phyloP scores from a whole-genome alignment of 257 asterid species.

The Cynanchum wilfordii region DNA sequence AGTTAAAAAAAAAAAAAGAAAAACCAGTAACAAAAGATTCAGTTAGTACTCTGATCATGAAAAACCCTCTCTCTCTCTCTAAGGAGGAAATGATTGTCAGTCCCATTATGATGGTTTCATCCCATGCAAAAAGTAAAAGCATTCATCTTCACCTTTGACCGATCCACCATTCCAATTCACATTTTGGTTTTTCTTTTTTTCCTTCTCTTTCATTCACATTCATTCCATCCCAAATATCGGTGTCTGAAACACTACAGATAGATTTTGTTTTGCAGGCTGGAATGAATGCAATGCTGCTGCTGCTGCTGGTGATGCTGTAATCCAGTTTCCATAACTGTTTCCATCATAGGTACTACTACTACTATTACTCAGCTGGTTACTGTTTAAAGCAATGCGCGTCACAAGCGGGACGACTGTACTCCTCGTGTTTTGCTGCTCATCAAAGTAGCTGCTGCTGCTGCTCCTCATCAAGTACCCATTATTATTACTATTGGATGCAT shows the following conservation, averaged over 20 bases:
- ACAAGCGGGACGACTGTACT: background rate
- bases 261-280: constrained; percentile 31
- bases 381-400: constrained; percentile 20
- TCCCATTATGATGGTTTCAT: constrained; percentile 29
- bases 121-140: constrained; percentile 33
- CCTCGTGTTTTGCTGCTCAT: constrained; percentile 24
- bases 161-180: constrained; percentile 28
- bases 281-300: constrained; percentile 21
- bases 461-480: background rate
- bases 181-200: background rate
- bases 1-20: background rate
- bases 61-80: background rate
- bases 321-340: constrained; percentile 35
- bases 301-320: constrained; percentile 23
- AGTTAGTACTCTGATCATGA: constrained; percentile 1
- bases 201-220: constrained; percentile 13
- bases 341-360: constrained; percentile 24
- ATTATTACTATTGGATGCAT: background rate
- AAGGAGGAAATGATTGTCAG: constrained; percentile 37
- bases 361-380: constrained; percentile 16
- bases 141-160: constrained; percentile 39
- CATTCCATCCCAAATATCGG: constrained; percentile 46
- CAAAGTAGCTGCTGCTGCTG: constrained; percentile 12
- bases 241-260: constrained; percentile 37
- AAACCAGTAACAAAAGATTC: constrained; percentile 15